Evolutionary conservation across 306 rosid species (phyloP).

Genomic region (Chamaecrista fasciculata): DNA sequence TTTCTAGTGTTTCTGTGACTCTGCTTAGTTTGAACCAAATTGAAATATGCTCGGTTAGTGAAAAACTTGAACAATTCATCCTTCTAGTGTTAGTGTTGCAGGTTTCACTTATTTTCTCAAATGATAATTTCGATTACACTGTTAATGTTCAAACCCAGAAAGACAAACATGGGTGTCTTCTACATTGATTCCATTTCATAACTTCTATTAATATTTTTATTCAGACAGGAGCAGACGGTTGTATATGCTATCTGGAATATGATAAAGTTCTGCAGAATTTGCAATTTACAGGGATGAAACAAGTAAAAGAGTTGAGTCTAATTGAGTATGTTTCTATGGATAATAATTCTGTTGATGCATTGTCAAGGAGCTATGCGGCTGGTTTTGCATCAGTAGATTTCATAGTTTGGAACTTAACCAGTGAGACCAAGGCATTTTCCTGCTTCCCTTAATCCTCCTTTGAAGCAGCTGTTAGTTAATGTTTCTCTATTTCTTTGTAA

Average conservation of each 20-base stretch:
- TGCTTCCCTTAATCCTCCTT: conserved; percentile 17
- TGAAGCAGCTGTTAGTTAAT: conserved; percentile 5
- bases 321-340: conserved; percentile 53
- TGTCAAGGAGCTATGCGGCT: conserved; percentile 62
- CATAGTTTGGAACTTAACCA: conserved; percentile 71
- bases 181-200: conserved; percentile 10
- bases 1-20: conserved; percentile 60
- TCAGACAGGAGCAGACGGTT: conserved; percentile 99
- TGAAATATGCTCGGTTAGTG: conserved; percentile 72
- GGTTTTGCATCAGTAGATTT: conserved; percentile 94
- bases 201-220: conserved; percentile 28
- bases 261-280: conserved; percentile 51
- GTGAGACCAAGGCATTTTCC: conserved; percentile 71
- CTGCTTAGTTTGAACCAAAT: conserved; percentile 44
- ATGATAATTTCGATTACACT: conserved; percentile 4
- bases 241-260: conserved; percentile 84
- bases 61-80: conserved; percentile 29
- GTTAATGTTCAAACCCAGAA: not conserved
- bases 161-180: conserved; percentile 9
- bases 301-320: conserved; percentile 84
- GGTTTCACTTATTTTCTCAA: conserved; percentile 7
- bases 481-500: conserved; percentile 8
- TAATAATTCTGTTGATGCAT: conserved; percentile 35
- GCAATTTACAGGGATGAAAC: conserved; percentile 93
- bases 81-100: conserved; percentile 16